These are phyloP conservation scores for Fusarium dlaminii DNA, from an alignment of 2,329 filamentous ascomycete genomes.

Conservation along the genomic window DNA sequence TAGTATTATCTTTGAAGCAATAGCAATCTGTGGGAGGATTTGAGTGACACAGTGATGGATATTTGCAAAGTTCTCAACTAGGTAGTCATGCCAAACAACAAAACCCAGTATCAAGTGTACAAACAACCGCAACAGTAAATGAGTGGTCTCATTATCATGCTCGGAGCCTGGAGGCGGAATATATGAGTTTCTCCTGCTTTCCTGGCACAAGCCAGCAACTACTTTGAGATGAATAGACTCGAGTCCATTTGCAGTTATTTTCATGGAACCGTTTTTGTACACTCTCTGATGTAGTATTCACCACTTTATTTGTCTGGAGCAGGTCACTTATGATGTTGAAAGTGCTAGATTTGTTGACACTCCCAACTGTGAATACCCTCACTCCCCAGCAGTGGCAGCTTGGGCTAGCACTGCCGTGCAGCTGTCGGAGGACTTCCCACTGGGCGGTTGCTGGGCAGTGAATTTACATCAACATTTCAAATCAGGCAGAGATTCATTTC, in stretches of 20 bases:
- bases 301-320: neutral
- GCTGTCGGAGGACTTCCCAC: neutral
- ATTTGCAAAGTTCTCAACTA: neutral
- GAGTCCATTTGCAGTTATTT: neutral
- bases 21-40: too few species aligned
- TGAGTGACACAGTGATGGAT: neutral
- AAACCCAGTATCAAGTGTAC: too few species aligned
- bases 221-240: too few species aligned
- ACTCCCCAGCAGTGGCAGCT: conserved; percentile 7
- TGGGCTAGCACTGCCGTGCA: conserved; percentile 10
- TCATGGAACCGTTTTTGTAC: neutral
- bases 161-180: neutral
- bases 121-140: neutral
- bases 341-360: neutral
- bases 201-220: neutral
- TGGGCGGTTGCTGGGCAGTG: neutral
- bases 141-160: too few species aligned
- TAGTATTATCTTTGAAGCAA: neutral
- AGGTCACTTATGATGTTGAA: neutral
- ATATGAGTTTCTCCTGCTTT: neutral
- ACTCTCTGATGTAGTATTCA: neutral
- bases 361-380: conserved; percentile 24
- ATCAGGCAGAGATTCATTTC: neutral
- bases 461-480: neutral
- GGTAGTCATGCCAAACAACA: neutral